phyloP scores from a whole-genome alignment of 2,329 filamentous ascomycete genomes.

The Lachnellula occidentalis region DNA sequence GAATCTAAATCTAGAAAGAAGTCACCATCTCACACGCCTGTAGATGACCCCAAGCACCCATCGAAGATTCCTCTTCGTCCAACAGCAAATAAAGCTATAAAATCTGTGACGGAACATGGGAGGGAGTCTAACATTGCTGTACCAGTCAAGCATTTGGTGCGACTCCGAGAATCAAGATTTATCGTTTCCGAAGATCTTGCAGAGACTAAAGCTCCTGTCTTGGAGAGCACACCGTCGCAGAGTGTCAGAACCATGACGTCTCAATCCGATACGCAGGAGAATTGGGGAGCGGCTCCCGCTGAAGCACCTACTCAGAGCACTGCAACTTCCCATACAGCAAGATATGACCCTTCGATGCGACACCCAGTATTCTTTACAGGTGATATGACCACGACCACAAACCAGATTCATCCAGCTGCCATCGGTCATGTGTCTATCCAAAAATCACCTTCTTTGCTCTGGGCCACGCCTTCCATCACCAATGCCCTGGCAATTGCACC shows the following conservation, averaged over 20 bases:
- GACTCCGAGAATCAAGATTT: constrained; percentile 24
- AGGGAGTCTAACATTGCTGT: constrained; percentile 8
- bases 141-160: constrained; percentile 8
- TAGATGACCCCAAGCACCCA: constrained; percentile 11
- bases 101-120: background rate
- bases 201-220: constrained; percentile 16
- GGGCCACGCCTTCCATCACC: background rate
- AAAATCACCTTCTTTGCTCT: background rate
- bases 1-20: constrained; percentile 15
- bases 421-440: constrained; percentile 9
- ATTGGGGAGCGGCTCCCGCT: constrained; percentile 18
- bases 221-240: constrained; percentile 11
- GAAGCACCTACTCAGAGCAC: constrained; percentile 13
- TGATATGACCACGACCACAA: constrained; percentile 7
- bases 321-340: background rate
- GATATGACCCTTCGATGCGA: constrained; percentile 14
- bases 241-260: constrained; percentile 5
- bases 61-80: constrained; percentile 18
- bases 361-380: constrained; percentile 24
- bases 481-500: background rate
- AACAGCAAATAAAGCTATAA: background rate
- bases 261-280: background rate
- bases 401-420: constrained; percentile 20
- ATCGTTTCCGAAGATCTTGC: constrained; percentile 23
- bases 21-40: constrained; percentile 7